Conservation (phyloP, 1,284 basidiomycete species). For the Boletellus deceptivus region DNA sequence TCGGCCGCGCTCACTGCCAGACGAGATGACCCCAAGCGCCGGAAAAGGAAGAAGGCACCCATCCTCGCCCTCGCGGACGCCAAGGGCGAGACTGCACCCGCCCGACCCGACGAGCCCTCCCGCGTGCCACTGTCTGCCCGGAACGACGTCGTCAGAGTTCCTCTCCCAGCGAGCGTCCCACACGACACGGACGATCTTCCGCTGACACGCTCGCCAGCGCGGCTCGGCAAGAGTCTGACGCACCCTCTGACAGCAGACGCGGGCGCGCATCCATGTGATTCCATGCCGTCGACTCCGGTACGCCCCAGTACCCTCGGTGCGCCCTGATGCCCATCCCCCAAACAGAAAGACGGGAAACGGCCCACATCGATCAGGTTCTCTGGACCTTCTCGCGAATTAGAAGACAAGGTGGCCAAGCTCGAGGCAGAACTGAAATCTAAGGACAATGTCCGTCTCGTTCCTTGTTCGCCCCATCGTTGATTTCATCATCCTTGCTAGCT, state of each 20-base stretch:
- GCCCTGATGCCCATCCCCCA: conserved; percentile 8
- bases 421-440: conserved; percentile 44
- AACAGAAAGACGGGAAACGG: conserved; percentile 8
- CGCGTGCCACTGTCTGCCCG: conserved; percentile 22
- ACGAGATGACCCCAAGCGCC: conserved; percentile 42
- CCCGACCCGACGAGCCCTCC: conserved; percentile 8
- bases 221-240: neutral
- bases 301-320: neutral
- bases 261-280: neutral
- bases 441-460: conserved; percentile 34
- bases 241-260: neutral
- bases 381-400: conserved; percentile 19
- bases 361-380: neutral
- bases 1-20: conserved; percentile 23
- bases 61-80: conserved; percentile 23
- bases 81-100: conserved; percentile 15
- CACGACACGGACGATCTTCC: neutral
- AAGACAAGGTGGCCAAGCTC: conserved; percentile 39
- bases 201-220: conserved; percentile 6
- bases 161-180: conserved; percentile 6
- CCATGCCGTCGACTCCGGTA: conserved; percentile 16
- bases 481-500: conserved; percentile 33
- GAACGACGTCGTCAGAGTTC: conserved; percentile 26
- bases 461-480: neutral
- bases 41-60: conserved; percentile 37